Evolutionary conservation across 495 filamentous ascomycete species (phyloP), one percentile per base, ranked within the genome.

Genomic region (Clavariopsis aquatica): DNA sequence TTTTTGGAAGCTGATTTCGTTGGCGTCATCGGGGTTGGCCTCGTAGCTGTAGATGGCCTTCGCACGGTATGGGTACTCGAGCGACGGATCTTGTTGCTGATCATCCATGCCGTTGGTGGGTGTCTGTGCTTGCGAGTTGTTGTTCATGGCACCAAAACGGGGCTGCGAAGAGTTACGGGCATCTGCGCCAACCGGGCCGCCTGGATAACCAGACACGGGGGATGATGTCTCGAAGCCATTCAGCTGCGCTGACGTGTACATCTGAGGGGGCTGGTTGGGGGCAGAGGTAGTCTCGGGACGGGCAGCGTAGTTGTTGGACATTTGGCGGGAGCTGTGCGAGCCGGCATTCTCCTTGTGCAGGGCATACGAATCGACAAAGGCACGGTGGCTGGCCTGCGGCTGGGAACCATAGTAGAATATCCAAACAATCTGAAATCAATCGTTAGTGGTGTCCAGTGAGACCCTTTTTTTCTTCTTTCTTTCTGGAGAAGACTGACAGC

Each of bases 21-120:
- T 98, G 49, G 92, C 92, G 71, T 98, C 94, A 69, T 98, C 93
- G 1, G 94, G 94, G 73, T 98, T 98, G 57, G 94, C 94, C 72
- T 98, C 93, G 78, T 98, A 98, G 66, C 88, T 92, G 79, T 98
- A 98, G 73, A 98, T 98, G 45, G 94, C 94, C 83, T 97, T 97
- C 7, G 94, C 94, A 26, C 89, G 87, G 75, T 98, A 98, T 9
- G 93, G 94, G 77, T 98, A 98, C 71, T 98, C 95, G 46, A 91
- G 93, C 1, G 92, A 89, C 28, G 28, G 23, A 13, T 52, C 64
- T 28, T 59, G 68, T 41, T 41, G 58, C 29, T 46, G 49, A 1
- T 66, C 65, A 12, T 60, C 57, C 15, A 54, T 52, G 13, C 53
- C 65, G 20, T 64, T 63, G 51, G 65, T 68, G 2, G 62, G 65